Evolutionary conservation across 208 protist genomes (phyloP), one percentile per base, ranked within the genome.

Genomic region (Acanthamoeba triangularis): DNA sequence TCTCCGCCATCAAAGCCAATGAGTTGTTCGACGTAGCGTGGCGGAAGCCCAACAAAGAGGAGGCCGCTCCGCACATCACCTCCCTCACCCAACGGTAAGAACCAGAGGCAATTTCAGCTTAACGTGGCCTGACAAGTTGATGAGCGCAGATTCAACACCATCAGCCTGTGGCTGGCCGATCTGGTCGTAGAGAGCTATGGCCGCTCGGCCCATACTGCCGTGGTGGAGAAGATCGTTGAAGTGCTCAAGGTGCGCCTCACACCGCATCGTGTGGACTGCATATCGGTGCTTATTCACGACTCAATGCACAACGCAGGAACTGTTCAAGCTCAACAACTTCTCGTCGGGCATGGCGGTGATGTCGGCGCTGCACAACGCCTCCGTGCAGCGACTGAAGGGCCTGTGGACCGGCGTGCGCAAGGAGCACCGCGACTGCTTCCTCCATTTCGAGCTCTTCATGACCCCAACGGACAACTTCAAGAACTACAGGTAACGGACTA

Each of bases 311-410:
- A 1, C 11, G 23, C 25, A 82, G 74, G 74, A 82, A 25, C 74
- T 82, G 33, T 82, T 54, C 74, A 82, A 82, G 25, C 16, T 82
- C 74, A 82, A 82, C 74, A 82, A 82, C 41, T 82, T 82, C 74
- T 52, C 30, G 37, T 82, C 74, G 20, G 44, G 16, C 25, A 82
- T 82, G 74, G 74, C 74, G 11, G 6, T 82, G 20, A 20, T 82
- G 33, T 30, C 74, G 3, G 74, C 41, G 25, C 74, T 82, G 11
- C 49, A 82, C 18, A 82, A 82, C 74, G 11, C 74, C 8, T 82
- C 74, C 7, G 41, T 82, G 0, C 8, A 30, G 23, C 11, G 74
- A 3, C 74, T 82, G 25, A 44, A 30, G 33, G 10, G 52, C 25
- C 74, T 82, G 11, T 82, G 74, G 74, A 28, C 8, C 10, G 41